Base-by-base conservation (phyloP, 192 early-diverging fungal species). In the Lobosporangium transversale region DNA sequence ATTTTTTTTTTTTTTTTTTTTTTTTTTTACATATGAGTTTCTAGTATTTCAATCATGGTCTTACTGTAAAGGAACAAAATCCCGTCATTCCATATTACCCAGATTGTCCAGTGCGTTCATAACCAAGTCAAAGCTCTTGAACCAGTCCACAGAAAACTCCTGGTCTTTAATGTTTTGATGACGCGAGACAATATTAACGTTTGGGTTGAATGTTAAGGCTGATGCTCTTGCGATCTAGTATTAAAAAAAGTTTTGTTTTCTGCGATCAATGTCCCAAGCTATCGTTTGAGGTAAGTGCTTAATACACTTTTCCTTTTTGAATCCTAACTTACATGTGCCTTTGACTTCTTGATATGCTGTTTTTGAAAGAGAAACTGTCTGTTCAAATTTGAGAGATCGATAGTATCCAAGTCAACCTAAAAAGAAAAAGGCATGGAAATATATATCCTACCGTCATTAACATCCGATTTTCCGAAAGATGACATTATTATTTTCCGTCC, bases 321-420 rank as follows among this genome's bases (percentile, higher is more conserved):
- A 4, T 17, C 42, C 26, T n/a, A n/a, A 50, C 85, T 80, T 75
- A 92, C 93, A 50, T 91, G 81, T 4, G 96, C 93, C 71, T 99
- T 99, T 54, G 96, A 85, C 78, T 95, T 91, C 60, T 90, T 90
- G 56, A 99, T 93, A 75, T 99, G 96, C 52, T 91, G 82, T 44
- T 88, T 90, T 81, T 96, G 97, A 85, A 99, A 99, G 51, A 99
- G 86, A 61, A 99, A 99, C 84, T 99, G 98, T n/a, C 98, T 84
- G 82, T 99, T 99, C 51, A 99, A 82, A 80, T 99, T 99, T 26
- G 95, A 97, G 40, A 98, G 83, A 60, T 99, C 98, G 54, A 99
- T 99, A 1, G 97, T 97, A 81, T 99, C 98, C 42, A 99, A 84
- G 79, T 99, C 98, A 40, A 99, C 87, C 93, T 94, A 60, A 8